These are phyloP conservation scores for Cladophialophora yegresii DNA, from an alignment of 2,329 filamentous ascomycete genomes.

Conservation along the genomic window DNA sequence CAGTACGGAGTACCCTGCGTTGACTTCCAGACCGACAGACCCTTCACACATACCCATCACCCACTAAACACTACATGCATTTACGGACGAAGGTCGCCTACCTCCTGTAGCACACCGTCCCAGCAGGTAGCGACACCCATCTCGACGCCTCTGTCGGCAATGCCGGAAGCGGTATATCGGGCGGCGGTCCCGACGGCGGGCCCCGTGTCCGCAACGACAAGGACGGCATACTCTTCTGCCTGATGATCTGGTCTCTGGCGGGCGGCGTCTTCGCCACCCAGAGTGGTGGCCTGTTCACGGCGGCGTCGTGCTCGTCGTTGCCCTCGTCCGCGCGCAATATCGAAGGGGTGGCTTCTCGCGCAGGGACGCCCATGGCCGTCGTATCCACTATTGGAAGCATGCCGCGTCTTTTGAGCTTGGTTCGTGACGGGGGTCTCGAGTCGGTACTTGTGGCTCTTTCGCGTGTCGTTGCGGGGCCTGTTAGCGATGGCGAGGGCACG, in stretches of 20 bases:
- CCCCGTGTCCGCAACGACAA: neutral
- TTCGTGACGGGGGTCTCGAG: conserved; percentile 18
- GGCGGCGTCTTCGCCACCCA: conserved; percentile 21
- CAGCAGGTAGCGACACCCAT: neutral
- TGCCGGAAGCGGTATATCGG: conserved; percentile 27
- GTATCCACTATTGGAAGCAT: conserved; percentile 17
- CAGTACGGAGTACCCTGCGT: neutral
- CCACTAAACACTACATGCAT: neutral
- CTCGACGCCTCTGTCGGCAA: conserved; percentile 17
- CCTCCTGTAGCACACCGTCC: neutral
- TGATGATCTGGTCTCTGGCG: conserved; percentile 17
- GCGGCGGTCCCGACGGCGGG: conserved; percentile 29
- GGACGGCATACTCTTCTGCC: conserved; percentile 31
- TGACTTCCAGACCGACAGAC: neutral
- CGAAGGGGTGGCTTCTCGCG: neutral
- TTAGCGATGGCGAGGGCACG: conserved; percentile 6
- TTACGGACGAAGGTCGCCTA: neutral
- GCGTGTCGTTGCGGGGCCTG: neutral
- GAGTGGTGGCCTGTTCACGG: neutral
- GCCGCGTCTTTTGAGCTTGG: conserved; percentile 1
- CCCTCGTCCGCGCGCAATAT: neutral
- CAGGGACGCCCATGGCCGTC: neutral
- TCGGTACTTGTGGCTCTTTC: neutral
- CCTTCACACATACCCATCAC: no score
- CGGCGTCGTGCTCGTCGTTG: neutral